Conservation (phyloP, 306 rosid species). For the Luffa acutangula region DNA sequence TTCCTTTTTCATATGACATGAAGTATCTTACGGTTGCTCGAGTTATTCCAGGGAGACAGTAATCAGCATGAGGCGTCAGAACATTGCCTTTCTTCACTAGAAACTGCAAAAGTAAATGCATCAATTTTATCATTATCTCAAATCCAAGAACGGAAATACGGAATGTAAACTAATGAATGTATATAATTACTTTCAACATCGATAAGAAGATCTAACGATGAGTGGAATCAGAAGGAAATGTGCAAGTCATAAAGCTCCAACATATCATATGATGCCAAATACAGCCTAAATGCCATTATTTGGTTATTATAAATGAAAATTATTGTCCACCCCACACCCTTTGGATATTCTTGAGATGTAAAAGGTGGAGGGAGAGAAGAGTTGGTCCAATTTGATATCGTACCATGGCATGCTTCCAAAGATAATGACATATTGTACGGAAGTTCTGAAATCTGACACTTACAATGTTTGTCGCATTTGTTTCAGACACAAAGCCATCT, state of each 20-base stretch:
- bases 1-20: constrained; percentile 1
- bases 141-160: not conserved
- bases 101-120: constrained; percentile 38
- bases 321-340: not conserved
- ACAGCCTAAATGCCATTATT: not conserved
- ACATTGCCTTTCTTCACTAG: constrained; percentile 64
- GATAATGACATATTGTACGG: not conserved
- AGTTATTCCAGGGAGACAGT: constrained; percentile 83
- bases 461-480: constrained; percentile 83
- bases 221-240: not conserved
- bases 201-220: not conserved
- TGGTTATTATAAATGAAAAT: not conserved
- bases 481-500: constrained; percentile 80
- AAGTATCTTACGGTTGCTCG: constrained; percentile 56
- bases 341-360: not conserved
- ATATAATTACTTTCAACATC: not conserved
- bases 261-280: not conserved
- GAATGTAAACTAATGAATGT: constrained; percentile 1
- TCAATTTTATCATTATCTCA: not conserved
- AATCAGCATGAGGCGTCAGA: constrained; percentile 78
- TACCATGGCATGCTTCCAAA: not conserved
- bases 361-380: not conserved
- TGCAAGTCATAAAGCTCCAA: not conserved
- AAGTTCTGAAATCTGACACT: constrained; percentile 15
- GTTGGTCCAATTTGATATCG: not conserved